Evolutionary conservation across 208 protist species (phyloP).

Genomic region (Balamuthia mandrillaris): DNA sequence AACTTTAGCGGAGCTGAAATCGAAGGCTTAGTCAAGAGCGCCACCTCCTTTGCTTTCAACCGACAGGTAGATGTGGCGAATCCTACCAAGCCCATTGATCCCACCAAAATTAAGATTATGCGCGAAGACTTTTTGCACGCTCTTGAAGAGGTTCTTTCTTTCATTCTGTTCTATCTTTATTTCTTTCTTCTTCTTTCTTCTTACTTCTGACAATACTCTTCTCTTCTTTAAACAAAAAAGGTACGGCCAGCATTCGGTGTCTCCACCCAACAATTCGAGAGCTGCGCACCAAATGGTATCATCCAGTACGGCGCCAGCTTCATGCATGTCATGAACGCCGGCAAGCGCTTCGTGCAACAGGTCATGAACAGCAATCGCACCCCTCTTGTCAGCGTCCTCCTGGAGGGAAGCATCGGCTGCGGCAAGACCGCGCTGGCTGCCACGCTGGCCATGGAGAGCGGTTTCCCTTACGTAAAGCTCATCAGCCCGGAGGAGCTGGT

Average conservation of each 20-base stretch:
- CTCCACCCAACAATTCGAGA: conserved; percentile 81
- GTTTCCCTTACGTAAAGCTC: conserved; percentile 95
- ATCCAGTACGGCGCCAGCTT: conserved; percentile 82
- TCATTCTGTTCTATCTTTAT: neutral
- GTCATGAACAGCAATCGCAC: conserved; percentile 67
- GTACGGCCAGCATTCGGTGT: conserved; percentile 92
- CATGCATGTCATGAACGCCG: conserved; percentile 67
- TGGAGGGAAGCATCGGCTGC: conserved; percentile 57
- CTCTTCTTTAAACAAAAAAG: neutral
- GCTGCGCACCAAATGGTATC: conserved; percentile 79
- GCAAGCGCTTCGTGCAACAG: conserved; percentile 76
- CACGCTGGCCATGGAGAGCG: conserved; percentile 76
- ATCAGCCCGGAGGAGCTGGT: conserved; percentile 89
- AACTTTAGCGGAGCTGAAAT: neutral
- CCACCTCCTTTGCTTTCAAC: conserved; percentile 63
- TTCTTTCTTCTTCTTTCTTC: neutral
- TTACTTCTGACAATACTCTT: neutral
- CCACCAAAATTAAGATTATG: conserved; percentile 16
- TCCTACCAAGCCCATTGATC: neutral
- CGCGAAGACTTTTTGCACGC: conserved; percentile 69
- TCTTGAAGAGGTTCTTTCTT: conserved; percentile 29
- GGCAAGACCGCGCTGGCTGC: conserved; percentile 95
- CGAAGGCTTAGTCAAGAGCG: neutral
- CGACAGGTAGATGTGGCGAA: neutral
- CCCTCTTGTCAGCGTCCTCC: neutral